phyloP scores from a whole-genome alignment of 148 eudicot genomes.

The Nepenthes mirabilis region DNA sequence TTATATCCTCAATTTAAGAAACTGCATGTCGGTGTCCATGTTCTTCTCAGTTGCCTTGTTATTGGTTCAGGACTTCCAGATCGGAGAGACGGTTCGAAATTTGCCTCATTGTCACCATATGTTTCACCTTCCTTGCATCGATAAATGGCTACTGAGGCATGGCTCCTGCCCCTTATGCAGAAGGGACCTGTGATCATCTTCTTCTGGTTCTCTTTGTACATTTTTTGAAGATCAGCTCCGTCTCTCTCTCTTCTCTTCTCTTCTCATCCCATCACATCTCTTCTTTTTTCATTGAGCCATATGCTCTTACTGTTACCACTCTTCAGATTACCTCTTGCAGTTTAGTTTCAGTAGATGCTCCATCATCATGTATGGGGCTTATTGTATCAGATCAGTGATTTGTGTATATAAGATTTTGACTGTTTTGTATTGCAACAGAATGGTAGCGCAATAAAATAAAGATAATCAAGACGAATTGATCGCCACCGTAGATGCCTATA shows the following conservation, averaged over 20 bases:
- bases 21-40: too few species aligned
- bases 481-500: too few species aligned
- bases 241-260: too few species aligned
- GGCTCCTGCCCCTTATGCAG: constrained; percentile 94
- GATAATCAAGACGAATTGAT: too few species aligned
- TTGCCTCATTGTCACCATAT: constrained; percentile 88
- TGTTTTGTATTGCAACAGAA: too few species aligned
- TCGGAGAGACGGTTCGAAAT: constrained; percentile 73
- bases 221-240: constrained; percentile 4
- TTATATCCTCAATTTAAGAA: too few species aligned
- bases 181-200: constrained; percentile 52
- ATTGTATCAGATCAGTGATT: too few species aligned
- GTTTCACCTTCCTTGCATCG: constrained; percentile 96
- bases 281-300: neutral
- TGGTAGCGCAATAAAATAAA: too few species aligned
- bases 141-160: constrained; percentile 87
- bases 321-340: neutral
- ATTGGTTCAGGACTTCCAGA: constrained; percentile 64
- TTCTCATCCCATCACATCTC: neutral
- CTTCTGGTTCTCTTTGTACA: constrained; percentile 17
- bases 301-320: neutral
- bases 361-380: too few species aligned
- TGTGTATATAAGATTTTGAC: too few species aligned
- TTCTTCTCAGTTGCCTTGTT: too few species aligned
- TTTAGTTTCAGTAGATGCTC: too few species aligned